Evolutionary conservation across 2,329 filamentous ascomycete species (phyloP).

Genomic region (Saccharata proteae): DNA sequence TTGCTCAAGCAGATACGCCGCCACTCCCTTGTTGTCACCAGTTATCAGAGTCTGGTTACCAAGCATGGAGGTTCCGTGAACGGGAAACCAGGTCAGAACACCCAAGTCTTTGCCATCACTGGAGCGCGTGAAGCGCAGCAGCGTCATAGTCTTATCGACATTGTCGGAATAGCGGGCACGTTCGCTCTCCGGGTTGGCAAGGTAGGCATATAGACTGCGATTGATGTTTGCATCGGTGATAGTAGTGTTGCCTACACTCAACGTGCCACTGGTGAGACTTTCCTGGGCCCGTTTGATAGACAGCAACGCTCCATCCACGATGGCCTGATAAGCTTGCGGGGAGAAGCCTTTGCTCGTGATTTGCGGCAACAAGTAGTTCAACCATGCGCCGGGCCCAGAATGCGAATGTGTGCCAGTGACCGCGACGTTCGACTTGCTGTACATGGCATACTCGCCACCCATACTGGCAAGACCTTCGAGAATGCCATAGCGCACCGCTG

Average conservation of each 20-base stretch:
- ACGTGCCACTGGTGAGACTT: constrained; percentile 53
- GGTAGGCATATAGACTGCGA: constrained; percentile 76
- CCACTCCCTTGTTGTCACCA: constrained; percentile 95
- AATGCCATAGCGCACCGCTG: constrained; percentile 77
- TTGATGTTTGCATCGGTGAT: constrained; percentile 75
- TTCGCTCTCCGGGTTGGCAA: constrained; percentile 71
- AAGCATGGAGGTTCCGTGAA: constrained; percentile 82
- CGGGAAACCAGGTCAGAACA: constrained; percentile 79
- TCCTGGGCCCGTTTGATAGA: constrained; percentile 76
- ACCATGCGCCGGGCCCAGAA: constrained; percentile 80
- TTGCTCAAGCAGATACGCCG: constrained; percentile 72
- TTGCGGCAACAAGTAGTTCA: constrained; percentile 88
- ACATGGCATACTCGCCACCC: constrained; percentile 61
- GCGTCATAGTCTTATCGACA: constrained; percentile 66
- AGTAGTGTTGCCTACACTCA: constrained; percentile 58
- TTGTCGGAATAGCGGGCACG: constrained; percentile 53
- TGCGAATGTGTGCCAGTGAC: constrained; percentile 91
- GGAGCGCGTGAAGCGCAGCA: constrained; percentile 64
- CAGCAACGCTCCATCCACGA: constrained; percentile 72
- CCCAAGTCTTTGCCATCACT: constrained; percentile 68
- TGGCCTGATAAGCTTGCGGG: constrained; percentile 74
- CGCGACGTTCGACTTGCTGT: constrained; percentile 70
- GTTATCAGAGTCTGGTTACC: constrained; percentile 85
- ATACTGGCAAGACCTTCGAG: constrained; percentile 58
- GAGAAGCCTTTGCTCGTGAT: constrained; percentile 80